These are phyloP conservation scores for Suhomyces panamericanus DNA, from an alignment of 1,139 yeast genomes.

Conservation along the genomic window DNA sequence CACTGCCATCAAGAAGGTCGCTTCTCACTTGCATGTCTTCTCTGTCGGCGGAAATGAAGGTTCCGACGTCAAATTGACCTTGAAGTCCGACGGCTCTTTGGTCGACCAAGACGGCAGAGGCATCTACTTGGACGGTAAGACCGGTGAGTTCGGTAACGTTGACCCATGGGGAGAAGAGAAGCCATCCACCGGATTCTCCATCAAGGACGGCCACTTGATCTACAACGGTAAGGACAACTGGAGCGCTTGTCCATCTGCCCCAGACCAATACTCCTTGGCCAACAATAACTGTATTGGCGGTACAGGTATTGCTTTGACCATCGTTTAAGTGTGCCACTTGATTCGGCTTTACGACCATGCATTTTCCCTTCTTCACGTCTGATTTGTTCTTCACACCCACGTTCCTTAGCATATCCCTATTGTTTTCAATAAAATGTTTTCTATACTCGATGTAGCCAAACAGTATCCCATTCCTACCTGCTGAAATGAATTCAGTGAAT, in stretches of 20 bases:
- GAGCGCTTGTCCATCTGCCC: slow-evolving; percentile 32
- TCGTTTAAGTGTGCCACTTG: slow-evolving; percentile 9
- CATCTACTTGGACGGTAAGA: slow-evolving; percentile 24
- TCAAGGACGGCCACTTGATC: slow-evolving; percentile 25
- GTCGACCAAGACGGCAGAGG: slow-evolving; percentile 31
- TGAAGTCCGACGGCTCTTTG: slow-evolving; percentile 28
- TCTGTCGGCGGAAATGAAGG: slow-evolving; percentile 36
- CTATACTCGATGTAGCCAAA: too few relatives aligned
- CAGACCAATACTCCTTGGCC: slow-evolving; percentile 26
- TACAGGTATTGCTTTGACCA: slow-evolving; percentile 24
- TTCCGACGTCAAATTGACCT: slow-evolving; percentile 22
- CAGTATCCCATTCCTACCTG: too few relatives aligned
- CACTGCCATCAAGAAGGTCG: slow-evolving; percentile 27
- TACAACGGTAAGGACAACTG: slow-evolving; percentile 23
- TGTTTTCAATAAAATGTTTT: background rate
- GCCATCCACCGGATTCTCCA: slow-evolving; percentile 27
- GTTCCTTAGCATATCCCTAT: slow-evolving; percentile 2
- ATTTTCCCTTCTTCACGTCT: slow-evolving; percentile 2
- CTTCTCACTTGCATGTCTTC: slow-evolving; percentile 31
- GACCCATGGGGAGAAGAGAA: slow-evolving; percentile 29
- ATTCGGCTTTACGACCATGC: slow-evolving; percentile 1
- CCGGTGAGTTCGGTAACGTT: slow-evolving; percentile 34
- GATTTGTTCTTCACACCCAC: background rate
- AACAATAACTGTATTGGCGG: slow-evolving; percentile 31
- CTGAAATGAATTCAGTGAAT: too few relatives aligned